Evolutionary conservation across 768 basidiomycete genomes (phyloP), one percentile per base, ranked within the genome.

Genomic region (Mycena polygramma): DNA sequence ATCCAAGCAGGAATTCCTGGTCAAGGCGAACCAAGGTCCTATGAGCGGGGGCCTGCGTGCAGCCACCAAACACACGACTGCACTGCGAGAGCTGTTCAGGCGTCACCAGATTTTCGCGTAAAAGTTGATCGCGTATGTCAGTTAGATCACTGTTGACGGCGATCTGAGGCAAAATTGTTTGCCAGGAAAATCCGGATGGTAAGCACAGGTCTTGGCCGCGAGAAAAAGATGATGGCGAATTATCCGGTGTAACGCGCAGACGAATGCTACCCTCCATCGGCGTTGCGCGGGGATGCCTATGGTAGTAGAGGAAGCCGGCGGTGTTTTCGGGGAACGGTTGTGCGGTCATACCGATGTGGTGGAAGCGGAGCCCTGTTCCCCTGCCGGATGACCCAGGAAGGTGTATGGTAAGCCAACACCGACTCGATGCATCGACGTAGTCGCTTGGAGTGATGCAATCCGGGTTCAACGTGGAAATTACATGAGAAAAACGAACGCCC

Each of bases 261-360:
- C 62, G 62, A 6, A 63, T 8, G 22, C 52, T 53, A 7, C 37
- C 49, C 7, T 17, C 49, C 22, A 63, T 30, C 1, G 52, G 41
- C 4, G 37, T 1, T 1, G 22, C 37, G 24, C 37, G 6, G 2
- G 22, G n/a, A 7, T 43, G 37, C 8, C 1, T 26, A 10, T 36
- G n/a, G 39, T 53, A 63, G 37, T 53, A 63, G 14, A 63, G 36
- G 20, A 63, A 63, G 1, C 62, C 30, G 30, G 30, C 62, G 17
- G 15, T 46, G 19, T 14, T 17, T 19, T 20, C 15, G 17, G 15
- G 30, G 30, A 30, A 30, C 30, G 30, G 30, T 30, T 30, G 14
- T 19, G 45, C 7, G 45, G 19, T 17, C 2, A 19, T 14, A 46
- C 7, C 19, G 14, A 7, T 14, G 15, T 20, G 19, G 14, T 46